Conservation (phyloP, 108 stramenopile genomes). For the Cyclotella sp. region DNA sequence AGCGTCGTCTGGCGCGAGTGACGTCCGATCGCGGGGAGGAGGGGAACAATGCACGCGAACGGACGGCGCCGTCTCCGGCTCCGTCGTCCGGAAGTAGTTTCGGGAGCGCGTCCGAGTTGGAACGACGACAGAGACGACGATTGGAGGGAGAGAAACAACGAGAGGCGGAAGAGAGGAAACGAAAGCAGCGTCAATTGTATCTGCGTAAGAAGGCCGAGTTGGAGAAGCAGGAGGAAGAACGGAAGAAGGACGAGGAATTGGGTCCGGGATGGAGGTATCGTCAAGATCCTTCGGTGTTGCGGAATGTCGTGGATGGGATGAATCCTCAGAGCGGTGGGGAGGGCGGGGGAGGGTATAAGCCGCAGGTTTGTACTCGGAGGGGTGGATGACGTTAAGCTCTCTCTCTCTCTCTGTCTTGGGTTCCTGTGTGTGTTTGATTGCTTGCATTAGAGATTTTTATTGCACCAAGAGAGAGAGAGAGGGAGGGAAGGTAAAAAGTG, state of each 20-base stretch:
- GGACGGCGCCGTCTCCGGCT: too few species aligned
- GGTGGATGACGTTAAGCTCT: constrained; percentile 48
- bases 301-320: constrained; percentile 30
- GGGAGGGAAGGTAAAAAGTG: not conserved
- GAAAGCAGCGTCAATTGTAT: constrained; percentile 47
- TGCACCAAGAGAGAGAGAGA: too few species aligned
- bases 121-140: constrained; percentile 2
- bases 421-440: too few species aligned
- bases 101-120: too few species aligned
- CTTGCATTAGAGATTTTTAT: too few species aligned
- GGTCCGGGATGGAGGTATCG: constrained; percentile 55
- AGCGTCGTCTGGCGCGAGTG: too few species aligned
- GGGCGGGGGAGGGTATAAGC: constrained; percentile 36
- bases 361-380: constrained; percentile 22
- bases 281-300: constrained; percentile 33
- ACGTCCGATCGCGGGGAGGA: too few species aligned
- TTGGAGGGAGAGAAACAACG: constrained; percentile 22
- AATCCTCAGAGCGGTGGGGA: constrained; percentile 31
- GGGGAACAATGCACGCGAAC: constrained; percentile 11
- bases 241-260: constrained; percentile 49
- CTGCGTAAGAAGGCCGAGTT: constrained; percentile 36
- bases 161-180: constrained; percentile 36
- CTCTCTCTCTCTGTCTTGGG: not conserved
- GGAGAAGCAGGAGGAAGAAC: constrained; percentile 43
- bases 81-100: too few species aligned